These are phyloP conservation scores for Vigna hirtella DNA, from an alignment of 306 rosid genomes.

Conservation along the genomic window DNA sequence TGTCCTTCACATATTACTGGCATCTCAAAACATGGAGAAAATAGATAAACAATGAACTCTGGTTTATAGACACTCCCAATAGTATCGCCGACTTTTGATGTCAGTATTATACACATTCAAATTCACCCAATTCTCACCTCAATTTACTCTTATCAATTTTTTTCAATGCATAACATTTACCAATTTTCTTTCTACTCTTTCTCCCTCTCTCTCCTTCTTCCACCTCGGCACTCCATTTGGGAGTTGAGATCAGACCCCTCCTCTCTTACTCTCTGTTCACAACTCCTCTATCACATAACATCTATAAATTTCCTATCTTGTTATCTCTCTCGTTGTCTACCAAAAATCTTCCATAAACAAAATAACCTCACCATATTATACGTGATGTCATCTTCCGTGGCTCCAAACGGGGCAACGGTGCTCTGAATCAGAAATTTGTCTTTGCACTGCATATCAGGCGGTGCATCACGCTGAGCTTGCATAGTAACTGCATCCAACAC, in stretches of 20 bases:
- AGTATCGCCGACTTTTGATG: background rate
- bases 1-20: background rate
- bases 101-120: background rate
- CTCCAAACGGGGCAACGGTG: constrained; percentile 68
- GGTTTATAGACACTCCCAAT: background rate
- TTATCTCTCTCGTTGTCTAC: background rate
- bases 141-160: background rate
- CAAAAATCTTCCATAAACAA: background rate
- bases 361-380: constrained; percentile 65
- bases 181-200: background rate
- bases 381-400: constrained; percentile 73
- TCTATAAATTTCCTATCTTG: background rate
- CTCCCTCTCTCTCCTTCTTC: background rate
- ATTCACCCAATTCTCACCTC: background rate
- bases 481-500: constrained; percentile 71
- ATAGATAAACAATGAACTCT: background rate
- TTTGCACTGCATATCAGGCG: constrained; percentile 82
- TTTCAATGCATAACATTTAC: background rate
- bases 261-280: background rate
- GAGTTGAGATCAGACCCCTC: background rate
- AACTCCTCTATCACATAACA: background rate
- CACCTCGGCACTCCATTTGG: background rate
- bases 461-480: constrained; percentile 86
- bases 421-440: constrained; percentile 92
- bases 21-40: constrained; percentile 24